Evolutionary conservation across 345 rosid genomes (phyloP).

Genomic region (Populus nigra): DNA sequence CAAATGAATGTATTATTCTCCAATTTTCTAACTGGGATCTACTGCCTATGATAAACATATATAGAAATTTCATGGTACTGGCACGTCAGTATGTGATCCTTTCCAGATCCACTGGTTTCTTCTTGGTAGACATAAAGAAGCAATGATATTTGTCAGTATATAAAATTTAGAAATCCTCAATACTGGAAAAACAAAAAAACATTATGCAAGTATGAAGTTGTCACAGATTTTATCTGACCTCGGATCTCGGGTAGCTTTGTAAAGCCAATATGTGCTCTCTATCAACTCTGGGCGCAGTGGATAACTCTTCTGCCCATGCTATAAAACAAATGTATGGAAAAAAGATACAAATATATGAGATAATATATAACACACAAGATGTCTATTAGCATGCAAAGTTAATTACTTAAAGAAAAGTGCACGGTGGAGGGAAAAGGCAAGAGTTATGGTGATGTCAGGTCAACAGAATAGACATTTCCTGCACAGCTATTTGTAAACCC

Average conservation of each 20-base stretch:
- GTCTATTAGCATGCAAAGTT: slow-evolving; percentile 2
- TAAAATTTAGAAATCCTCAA: too few species aligned
- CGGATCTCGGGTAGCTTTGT: slow-evolving; percentile 92
- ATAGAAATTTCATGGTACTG: too few species aligned
- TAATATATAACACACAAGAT: too few species aligned
- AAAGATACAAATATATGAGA: not conserved
- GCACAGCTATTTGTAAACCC: not conserved
- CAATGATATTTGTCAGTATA: too few species aligned
- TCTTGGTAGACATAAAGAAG: too few species aligned
- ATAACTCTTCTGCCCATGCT: slow-evolving; percentile 95
- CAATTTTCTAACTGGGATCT: too few species aligned
- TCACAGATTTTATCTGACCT: slow-evolving; percentile 39
- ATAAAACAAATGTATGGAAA: slow-evolving; percentile 24
- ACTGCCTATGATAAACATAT: too few species aligned
- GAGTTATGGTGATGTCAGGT: not conserved
- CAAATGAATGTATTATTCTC: too few species aligned
- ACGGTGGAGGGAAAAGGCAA: not conserved
- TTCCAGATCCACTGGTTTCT: too few species aligned
- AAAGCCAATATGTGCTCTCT: slow-evolving; percentile 98
- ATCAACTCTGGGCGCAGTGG: slow-evolving; percentile 95
- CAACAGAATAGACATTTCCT: not conserved
- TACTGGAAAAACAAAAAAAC: not conserved
- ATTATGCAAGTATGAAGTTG: not conserved
- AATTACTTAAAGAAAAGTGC: slow-evolving; percentile 1
- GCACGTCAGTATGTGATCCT: too few species aligned